phyloP scores from a whole-genome alignment of 208 protist genomes.

The Trypanosoma brucei region DNA sequence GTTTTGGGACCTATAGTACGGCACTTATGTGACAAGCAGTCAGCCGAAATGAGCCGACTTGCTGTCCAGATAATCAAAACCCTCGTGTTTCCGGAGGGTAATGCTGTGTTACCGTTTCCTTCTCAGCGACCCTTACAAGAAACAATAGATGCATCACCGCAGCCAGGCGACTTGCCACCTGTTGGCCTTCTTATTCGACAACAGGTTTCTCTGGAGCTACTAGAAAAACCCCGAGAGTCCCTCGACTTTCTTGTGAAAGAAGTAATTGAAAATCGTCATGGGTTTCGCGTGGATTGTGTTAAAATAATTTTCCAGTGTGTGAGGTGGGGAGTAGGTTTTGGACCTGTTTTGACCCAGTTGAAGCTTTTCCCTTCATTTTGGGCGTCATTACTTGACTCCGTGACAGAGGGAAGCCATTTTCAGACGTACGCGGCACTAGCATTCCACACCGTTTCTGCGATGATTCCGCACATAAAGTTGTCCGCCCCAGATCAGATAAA shows the following conservation, averaged over 20 bases:
- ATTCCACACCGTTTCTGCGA: conserved; percentile 69
- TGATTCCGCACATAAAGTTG: conserved; percentile 86
- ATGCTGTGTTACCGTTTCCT: conserved; percentile 71
- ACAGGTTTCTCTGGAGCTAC: conserved; percentile 67
- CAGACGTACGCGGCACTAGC: conserved; percentile 53
- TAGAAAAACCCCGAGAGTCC: conserved; percentile 62
- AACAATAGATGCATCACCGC: conserved; percentile 30
- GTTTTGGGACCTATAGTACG: conserved; percentile 33
- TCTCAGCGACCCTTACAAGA: conserved; percentile 44
- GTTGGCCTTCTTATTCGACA: conserved; percentile 69
- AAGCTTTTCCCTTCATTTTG: conserved; percentile 73
- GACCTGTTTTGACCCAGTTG: conserved; percentile 62
- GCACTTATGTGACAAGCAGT: conserved; percentile 32
- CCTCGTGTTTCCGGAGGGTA: conserved; percentile 70
- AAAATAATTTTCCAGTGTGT: conserved; percentile 83
- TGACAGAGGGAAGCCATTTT: conserved; percentile 43
- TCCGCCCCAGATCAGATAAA: conserved; percentile 80
- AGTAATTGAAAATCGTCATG: conserved; percentile 37
- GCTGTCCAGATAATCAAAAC: conserved; percentile 44
- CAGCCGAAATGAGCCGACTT: conserved; percentile 27
- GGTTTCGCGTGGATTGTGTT: conserved; percentile 49
- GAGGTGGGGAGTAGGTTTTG: conserved; percentile 81
- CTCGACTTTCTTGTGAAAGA: conserved; percentile 63
- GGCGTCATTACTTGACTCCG: conserved; percentile 61
- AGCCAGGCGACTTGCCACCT: conserved; percentile 35